Evolutionary conservation across 129 eudicot species (phyloP), one percentile per base, ranked within the genome.

Genomic region (Chrysanthemum makinoi): DNA sequence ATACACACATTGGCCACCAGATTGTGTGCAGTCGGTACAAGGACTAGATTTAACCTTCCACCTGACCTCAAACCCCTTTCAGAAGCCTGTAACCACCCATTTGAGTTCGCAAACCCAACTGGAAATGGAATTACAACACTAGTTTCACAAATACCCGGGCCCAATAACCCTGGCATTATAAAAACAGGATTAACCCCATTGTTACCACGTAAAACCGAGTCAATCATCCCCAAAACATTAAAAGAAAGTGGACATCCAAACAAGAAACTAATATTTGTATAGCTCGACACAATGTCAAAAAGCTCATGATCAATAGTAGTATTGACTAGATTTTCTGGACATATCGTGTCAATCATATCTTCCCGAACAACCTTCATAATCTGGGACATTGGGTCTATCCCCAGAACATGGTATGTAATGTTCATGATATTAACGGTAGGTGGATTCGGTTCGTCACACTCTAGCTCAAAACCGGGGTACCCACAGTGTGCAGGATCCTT

Each of bases 1-100:
- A 10, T 77, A 85, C 33, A 87, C 91, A 10, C 97, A 90, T 2
- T 39, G 81, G n/a, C 97, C 95, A 3, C 75, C 78, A 0, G 89
- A 79, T 35, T 2, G 65, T 30, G 57, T 79, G 66, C 97, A 90
- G 24, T 77, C 76, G 0, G 46, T 67, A 70, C 97, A 90, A 1
- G 69, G 71, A 26, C 58, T 53, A 14, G 62, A 18, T 14, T 78
- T 81, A 35, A 81, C 69, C 57, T 70, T 80, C 97, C 91, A 87
- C 50, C 63, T 66, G 22, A 91, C 69, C 2, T 72, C 88, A 10
- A 90, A 90, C 63, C 93, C 97, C 0, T 60, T 65, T 59, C 5
- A 68, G 86, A 56, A 51, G 79, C 73, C 51, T 71, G 60, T 61
- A 48, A 43, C 74, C 82, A 26, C 65, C 50, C 62, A 44, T 80